Conservation (phyloP, 306 rosid species). For the Vigna angularis region DNA sequence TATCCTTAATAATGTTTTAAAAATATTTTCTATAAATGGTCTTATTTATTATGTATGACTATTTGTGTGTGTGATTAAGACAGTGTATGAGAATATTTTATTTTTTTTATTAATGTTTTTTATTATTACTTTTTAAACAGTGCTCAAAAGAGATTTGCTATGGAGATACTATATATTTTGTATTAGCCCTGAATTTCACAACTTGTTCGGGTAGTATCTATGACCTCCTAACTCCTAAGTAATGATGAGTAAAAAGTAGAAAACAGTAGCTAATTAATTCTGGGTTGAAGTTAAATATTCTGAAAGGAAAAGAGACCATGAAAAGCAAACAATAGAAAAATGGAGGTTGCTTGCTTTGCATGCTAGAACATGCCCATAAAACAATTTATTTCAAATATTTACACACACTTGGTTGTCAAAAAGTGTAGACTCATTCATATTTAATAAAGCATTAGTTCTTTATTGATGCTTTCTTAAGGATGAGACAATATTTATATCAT, state of each 20-base stretch:
- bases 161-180: constrained; percentile 1
- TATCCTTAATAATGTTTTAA: too few relatives aligned
- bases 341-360: constrained; percentile 35
- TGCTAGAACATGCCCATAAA: constrained; percentile 18
- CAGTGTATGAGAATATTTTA: neutral
- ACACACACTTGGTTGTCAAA: neutral
- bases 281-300: constrained; percentile 31
- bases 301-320: constrained; percentile 9
- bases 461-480: neutral
- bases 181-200: constrained; percentile 34
- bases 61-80: too few relatives aligned
- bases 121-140: neutral
- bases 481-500: neutral
- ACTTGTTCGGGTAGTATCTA: constrained; percentile 32
- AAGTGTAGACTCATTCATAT: neutral
- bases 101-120: neutral
- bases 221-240: neutral
- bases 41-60: too few relatives aligned
- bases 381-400: constrained; percentile 14
- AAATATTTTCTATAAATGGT: too few relatives aligned
- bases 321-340: constrained; percentile 27
- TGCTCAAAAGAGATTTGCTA: neutral
- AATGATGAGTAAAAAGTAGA: constrained; percentile 32
- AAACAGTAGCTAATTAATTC: constrained; percentile 8
- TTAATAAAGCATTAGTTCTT: neutral